phyloP scores from a whole-genome alignment of 257 asterid genomes.

The Gynochthodes officinalis region DNA sequence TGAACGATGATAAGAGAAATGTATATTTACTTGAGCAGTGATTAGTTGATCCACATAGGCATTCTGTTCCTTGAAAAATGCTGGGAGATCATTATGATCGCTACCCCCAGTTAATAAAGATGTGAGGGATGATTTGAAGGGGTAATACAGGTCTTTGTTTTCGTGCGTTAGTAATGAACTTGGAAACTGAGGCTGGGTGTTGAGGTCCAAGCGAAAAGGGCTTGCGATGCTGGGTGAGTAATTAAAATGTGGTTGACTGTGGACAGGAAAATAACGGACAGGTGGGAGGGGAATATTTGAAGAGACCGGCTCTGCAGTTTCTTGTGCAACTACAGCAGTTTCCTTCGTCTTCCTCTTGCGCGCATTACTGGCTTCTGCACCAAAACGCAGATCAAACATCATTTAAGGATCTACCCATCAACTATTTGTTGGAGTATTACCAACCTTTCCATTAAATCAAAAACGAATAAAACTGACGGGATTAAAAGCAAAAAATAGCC shows the following conservation, averaged over 20 bases:
- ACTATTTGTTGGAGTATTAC: too few relatives aligned
- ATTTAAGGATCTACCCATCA: too few relatives aligned
- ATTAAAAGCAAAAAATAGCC: too few relatives aligned
- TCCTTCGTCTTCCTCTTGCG: constrained; percentile 42
- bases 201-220: background rate
- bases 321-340: constrained; percentile 10
- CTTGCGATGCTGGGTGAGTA: background rate
- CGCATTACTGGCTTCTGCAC: constrained; percentile 14
- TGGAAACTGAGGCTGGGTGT: background rate
- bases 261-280: background rate
- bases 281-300: background rate
- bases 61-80: background rate
- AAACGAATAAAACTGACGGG: too few relatives aligned
- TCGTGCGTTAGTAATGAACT: too few relatives aligned
- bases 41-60: constrained; percentile 26
- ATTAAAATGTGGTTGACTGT: background rate
- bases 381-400: background rate
- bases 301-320: background rate
- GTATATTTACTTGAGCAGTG: constrained; percentile 26
- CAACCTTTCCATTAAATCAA: too few relatives aligned
- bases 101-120: constrained; percentile 14
- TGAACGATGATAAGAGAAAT: too few relatives aligned
- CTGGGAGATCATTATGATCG: background rate
- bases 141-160: background rate
- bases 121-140: constrained; percentile 16